Base-by-base conservation (phyloP, 345 rosid species). In the Schrenkiella parvula region DNA sequence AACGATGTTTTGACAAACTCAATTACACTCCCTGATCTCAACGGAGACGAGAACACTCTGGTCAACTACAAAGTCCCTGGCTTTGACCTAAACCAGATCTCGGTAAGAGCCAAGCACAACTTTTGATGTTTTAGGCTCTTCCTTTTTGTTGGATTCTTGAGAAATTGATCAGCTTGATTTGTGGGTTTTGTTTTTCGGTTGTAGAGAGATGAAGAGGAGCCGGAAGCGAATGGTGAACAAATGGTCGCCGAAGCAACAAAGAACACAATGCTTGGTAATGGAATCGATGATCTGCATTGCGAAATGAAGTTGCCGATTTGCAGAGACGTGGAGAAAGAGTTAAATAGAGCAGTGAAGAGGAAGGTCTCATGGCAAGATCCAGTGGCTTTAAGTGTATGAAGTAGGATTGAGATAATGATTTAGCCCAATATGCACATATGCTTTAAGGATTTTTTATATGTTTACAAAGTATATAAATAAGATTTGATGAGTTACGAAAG, bases 311-410 rank as follows among this genome's bases (percentile, higher is more conserved):
- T 87, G 47, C 64, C 86, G 12, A 83, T 80, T 12, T 89, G 82
- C 80, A 84, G 93, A 82, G 87, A 66, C 25, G 64, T 78, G 1
- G 86, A 83, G 63, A 89, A 81, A 52, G 91, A 87, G 51, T 15
- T 87, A 2, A 80, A 70, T 14, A 77, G 84, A 61, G 65, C 73
- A 0, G 95, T 89, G 76, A 95, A 95, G 89, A 84, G 96, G 84
- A 95, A 82, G 91, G 91, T 95, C 57, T 39, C 96, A 59, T 95
- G 99, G 99, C 96, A 91, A 79, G 97, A 95, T 75, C 93, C 85
- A 67, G 86, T 91, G 80, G 97, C 90, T 39, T 82, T 91, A 74
- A 88, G 87, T 74, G 97, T 70, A 14, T 64, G 35, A 11, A 28
- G 9, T 70, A 70, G 80, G 61, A 64, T 47, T 46, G 67, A 55